Evolutionary conservation across 192 early-diverging fungal genomes (phyloP).

Genomic region (Linnemannia schmuckeri): DNA sequence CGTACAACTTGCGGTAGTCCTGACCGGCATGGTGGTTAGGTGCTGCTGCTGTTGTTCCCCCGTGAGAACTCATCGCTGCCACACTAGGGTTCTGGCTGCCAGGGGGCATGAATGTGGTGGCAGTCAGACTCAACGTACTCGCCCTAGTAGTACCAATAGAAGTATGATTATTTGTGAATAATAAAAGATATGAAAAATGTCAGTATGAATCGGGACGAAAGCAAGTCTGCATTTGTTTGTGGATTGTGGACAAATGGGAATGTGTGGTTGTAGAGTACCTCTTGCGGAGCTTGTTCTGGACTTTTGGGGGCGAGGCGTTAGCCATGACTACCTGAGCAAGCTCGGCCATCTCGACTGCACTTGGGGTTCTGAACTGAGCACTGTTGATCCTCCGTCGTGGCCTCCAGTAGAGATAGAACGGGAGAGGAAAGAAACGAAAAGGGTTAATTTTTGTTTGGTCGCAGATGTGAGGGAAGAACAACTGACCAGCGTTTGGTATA

Average conservation of each 20-base stretch:
- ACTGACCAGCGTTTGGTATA: background rate
- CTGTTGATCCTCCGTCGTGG: slow-evolving; percentile 45
- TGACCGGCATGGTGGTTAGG: background rate
- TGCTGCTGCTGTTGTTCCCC: slow-evolving; percentile 4
- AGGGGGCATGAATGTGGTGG: slow-evolving; percentile 31
- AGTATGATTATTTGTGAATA: background rate
- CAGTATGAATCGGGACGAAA: background rate
- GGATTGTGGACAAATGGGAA: background rate
- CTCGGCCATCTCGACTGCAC: slow-evolving; percentile 33
- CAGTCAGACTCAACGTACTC: slow-evolving; percentile 47
- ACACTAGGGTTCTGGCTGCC: background rate
- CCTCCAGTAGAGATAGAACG: background rate
- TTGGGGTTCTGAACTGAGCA: slow-evolving; percentile 49
- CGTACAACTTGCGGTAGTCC: slow-evolving; percentile 33
- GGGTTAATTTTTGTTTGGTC: background rate
- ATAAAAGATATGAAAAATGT: background rate
- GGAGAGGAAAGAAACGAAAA: background rate
- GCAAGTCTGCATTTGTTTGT: no score
- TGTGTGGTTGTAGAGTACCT: slow-evolving; percentile 7
- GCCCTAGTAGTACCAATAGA: slow-evolving; percentile 6
- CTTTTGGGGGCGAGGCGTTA: slow-evolving; percentile 44
- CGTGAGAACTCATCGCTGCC: background rate
- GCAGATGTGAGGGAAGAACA: no score
- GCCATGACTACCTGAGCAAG: slow-evolving; percentile 40
- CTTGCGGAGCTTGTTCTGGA: slow-evolving; percentile 48